Conservation (phyloP, 768 basidiomycete genomes). For the Dendrothele bispora region DNA sequence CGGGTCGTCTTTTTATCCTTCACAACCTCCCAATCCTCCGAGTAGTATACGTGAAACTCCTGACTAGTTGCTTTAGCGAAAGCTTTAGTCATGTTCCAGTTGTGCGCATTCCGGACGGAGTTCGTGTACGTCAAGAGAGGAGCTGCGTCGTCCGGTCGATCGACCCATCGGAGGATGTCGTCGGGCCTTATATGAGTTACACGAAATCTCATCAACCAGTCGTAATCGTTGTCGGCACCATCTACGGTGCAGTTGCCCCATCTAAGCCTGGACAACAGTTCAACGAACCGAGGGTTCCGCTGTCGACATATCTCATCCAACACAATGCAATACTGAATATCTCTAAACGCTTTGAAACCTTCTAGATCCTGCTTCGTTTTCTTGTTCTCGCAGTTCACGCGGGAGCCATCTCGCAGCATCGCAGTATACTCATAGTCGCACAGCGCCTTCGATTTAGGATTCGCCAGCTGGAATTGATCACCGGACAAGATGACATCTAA, state of each 20-base stretch:
- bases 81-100: constrained; percentile 9
- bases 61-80: constrained; percentile 10
- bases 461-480: constrained; percentile 12
- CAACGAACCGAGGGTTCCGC: constrained; percentile 7
- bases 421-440: constrained; percentile 2
- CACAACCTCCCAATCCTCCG: too few relatives aligned
- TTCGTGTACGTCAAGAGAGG: constrained; percentile 13
- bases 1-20: not conserved
- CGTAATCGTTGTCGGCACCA: too few relatives aligned
- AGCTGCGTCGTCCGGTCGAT: constrained; percentile 3
- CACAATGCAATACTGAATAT: constrained; percentile 10
- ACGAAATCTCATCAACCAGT: too few relatives aligned
- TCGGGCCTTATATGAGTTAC: not conserved
- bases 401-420: not conserved
- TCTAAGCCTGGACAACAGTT: constrained; percentile 6
- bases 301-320: constrained; percentile 15
- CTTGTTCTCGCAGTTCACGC: constrained; percentile 4
- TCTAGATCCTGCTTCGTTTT: constrained; percentile 7
- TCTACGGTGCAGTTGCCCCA: constrained; percentile 10
- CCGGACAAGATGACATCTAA: constrained; percentile 13
- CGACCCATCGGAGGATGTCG: constrained; percentile 4
- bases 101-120: too few relatives aligned
- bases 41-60: constrained; percentile 10
- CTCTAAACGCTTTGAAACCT: too few relatives aligned
- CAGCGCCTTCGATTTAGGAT: constrained; percentile 5